phyloP scores from a whole-genome alignment of 2,329 filamentous ascomycete genomes.

The Xylaria polymorpha region DNA sequence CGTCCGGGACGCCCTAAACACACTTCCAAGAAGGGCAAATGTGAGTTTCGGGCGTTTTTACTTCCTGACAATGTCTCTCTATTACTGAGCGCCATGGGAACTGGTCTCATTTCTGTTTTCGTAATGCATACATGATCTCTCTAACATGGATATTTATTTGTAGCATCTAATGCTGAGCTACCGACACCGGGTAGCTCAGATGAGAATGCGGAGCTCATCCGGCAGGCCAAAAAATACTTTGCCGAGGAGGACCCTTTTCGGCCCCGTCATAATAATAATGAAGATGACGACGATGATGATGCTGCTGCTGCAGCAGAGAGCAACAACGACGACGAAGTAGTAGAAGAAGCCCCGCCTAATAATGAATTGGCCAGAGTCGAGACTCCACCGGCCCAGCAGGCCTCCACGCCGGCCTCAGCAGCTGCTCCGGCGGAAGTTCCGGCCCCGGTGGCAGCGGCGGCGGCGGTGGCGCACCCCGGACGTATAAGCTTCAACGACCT shows the following conservation, averaged over 20 bases:
- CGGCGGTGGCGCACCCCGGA: background rate
- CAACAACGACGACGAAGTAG: constrained; percentile 7
- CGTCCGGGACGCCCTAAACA: constrained; percentile 46
- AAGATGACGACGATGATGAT: background rate
- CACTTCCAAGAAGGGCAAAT: constrained; percentile 37
- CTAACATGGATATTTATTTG: constrained; percentile 8
- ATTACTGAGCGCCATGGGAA: background rate
- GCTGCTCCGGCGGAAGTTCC: background rate
- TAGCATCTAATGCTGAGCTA: constrained; percentile 9
- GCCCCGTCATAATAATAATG: background rate
- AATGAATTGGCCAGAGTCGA: background rate
- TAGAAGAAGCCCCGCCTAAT: background rate
- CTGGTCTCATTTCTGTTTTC: background rate
- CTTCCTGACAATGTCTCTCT: background rate
- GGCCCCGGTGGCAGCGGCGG: too few relatives aligned
- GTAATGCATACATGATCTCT: background rate
- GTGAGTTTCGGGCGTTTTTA: constrained; percentile 31
- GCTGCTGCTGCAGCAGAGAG: background rate
- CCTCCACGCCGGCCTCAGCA: background rate
- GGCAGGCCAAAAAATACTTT: constrained; percentile 32
- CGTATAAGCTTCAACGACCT: constrained; percentile 34
- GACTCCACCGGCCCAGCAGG: background rate
- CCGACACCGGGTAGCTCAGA: constrained; percentile 20
- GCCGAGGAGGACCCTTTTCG: constrained; percentile 14
- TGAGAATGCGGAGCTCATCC: constrained; percentile 32